These are phyloP conservation scores for Cryphonectria parasitica DNA, from an alignment of 2,329 filamentous ascomycete genomes.

Conservation along the genomic window DNA sequence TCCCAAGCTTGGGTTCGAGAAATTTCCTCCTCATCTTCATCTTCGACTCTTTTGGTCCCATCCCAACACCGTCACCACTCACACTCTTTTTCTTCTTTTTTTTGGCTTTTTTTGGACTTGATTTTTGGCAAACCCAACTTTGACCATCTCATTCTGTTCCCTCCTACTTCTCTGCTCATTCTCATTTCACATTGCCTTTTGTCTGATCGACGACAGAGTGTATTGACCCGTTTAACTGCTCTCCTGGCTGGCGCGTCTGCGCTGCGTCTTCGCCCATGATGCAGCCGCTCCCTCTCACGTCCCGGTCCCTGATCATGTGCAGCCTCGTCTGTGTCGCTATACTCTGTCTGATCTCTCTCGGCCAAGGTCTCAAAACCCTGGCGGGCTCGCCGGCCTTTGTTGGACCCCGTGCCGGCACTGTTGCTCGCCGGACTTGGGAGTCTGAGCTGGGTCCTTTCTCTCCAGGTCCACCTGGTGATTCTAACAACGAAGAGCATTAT, in stretches of 20 bases:
- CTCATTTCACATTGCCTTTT: background rate
- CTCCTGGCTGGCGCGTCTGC: conserved; percentile 10
- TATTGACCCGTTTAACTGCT: background rate
- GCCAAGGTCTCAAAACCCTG: conserved; percentile 20
- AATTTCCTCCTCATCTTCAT: conserved; percentile 12
- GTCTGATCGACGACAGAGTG: background rate
- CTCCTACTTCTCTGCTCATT: background rate
- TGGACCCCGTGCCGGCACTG: background rate
- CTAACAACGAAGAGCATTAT: background rate
- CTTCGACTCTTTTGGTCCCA: background rate
- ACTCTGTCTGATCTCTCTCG: conserved; percentile 23
- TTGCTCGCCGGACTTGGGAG: conserved; percentile 23
- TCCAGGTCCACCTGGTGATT: background rate
- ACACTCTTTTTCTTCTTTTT: background rate
- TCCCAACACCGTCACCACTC: conserved; percentile 1
- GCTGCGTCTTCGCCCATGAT: conserved; percentile 16
- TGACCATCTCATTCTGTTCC: conserved; percentile 21
- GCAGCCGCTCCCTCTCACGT: conserved; percentile 21
- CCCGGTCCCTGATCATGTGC: conserved; percentile 17
- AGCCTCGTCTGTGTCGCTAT: conserved; percentile 14
- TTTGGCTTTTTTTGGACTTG: conserved; percentile 20
- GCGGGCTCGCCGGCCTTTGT: conserved; percentile 7
- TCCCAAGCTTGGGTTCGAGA: background rate
- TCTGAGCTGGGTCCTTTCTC: conserved; percentile 24
- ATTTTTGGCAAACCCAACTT: conserved; percentile 30